Percentiles rank a stretch among this genome's conserved stretches.
Evolutionary conservation across 345 rosid genomes (phyloP).

Genomic region (Euclidium syriacum): DNA sequence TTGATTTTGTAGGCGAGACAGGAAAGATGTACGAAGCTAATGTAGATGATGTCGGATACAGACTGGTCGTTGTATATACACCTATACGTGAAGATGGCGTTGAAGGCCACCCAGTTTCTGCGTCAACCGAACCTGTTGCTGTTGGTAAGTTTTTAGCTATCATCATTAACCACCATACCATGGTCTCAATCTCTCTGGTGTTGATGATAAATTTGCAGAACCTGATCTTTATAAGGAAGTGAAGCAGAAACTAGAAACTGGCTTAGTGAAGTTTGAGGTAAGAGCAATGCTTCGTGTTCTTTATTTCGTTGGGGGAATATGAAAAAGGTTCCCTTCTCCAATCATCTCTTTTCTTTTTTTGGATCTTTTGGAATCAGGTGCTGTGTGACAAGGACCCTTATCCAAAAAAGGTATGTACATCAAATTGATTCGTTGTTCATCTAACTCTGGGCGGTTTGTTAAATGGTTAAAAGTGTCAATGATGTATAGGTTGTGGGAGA

Average conservation of each 20-base stretch:
- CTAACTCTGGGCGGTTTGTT: background rate
- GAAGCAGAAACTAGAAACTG: constrained; percentile 84
- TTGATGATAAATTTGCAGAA: constrained; percentile 49
- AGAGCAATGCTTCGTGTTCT: background rate
- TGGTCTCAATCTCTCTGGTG: background rate
- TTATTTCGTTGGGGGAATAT: background rate
- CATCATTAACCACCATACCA: constrained; percentile 4
- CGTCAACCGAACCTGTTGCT: constrained; percentile 88
- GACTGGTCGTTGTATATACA: constrained; percentile 83
- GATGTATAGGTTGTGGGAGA: constrained; percentile 64
- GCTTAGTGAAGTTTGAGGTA: constrained; percentile 93
- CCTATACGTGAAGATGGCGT: constrained; percentile 89
- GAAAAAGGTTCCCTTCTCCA: background rate
- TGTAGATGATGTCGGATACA: constrained; percentile 98
- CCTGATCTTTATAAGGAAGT: constrained; percentile 90
- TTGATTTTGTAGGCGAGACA: constrained; percentile 64
- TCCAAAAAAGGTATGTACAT: constrained; percentile 59
- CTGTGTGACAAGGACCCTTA: constrained; percentile 79
- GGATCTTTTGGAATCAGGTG: constrained; percentile 47
- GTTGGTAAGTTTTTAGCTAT: constrained; percentile 49
- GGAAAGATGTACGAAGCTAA: constrained; percentile 95
- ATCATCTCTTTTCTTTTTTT: constrained; percentile 2
- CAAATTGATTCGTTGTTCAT: constrained; percentile 7
- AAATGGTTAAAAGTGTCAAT: constrained; percentile 11
- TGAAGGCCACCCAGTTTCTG: constrained; percentile 95